Conservation (phyloP, 2,329 filamentous ascomycete genomes). For the Cladosporium sp. region DNA sequence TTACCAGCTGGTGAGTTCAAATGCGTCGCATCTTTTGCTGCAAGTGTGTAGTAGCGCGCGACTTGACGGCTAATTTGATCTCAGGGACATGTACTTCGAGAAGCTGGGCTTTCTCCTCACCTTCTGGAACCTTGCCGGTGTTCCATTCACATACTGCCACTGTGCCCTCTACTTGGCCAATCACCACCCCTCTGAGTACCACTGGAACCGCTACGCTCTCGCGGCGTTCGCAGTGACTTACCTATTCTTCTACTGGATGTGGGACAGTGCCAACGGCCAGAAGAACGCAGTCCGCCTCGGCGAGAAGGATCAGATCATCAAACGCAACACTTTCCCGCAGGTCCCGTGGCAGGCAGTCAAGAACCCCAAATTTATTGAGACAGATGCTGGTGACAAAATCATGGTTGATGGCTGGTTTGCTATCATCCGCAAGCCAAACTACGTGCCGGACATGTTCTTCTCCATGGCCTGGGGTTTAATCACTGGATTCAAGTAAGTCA, state of each 20-base stretch:
- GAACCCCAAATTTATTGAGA: constrained; percentile 76
- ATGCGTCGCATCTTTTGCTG: background rate
- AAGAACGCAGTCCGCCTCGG: constrained; percentile 87
- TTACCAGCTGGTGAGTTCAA: constrained; percentile 57
- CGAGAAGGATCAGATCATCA: constrained; percentile 69
- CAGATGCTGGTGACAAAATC: constrained; percentile 71
- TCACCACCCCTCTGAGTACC: constrained; percentile 74
- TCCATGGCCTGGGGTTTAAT: constrained; percentile 75
- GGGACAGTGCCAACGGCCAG: constrained; percentile 89
- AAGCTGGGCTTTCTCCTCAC: constrained; percentile 98
- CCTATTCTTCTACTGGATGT: constrained; percentile 83
- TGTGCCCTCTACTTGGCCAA: constrained; percentile 87
- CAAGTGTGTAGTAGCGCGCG: background rate
- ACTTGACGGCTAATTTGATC: background rate
- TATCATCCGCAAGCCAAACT: constrained; percentile 57
- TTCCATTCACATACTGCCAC: constrained; percentile 89
- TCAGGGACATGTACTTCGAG: constrained; percentile 94
- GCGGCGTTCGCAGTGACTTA: constrained; percentile 66
- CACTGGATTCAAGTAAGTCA: constrained; percentile 62
- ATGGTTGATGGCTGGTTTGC: constrained; percentile 82
- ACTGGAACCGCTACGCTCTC: constrained; percentile 70
- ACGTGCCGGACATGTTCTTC: constrained; percentile 77
- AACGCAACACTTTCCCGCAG: constrained; percentile 82
- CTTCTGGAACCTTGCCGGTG: constrained; percentile 94
- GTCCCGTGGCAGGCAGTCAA: constrained; percentile 80